A percentile compares a stretch with the other conserved stretches of the same genome.
Conservation (phyloP, 345 rosid genomes). For the Corchorus olitorius region DNA sequence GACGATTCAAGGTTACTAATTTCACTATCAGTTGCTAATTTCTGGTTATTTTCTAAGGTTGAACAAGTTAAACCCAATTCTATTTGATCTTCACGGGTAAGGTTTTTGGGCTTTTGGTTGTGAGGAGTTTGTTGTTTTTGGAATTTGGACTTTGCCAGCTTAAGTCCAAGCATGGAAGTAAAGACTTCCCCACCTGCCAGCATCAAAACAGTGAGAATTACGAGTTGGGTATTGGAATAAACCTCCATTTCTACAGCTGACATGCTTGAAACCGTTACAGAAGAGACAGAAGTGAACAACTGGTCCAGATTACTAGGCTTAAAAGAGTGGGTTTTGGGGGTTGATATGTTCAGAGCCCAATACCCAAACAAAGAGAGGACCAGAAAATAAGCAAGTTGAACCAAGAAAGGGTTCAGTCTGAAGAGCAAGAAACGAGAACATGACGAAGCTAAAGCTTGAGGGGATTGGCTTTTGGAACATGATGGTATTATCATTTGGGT, state of each 20-base stretch:
- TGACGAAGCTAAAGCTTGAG: not conserved
- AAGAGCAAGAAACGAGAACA: conserved; percentile 7
- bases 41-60: not conserved
- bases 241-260: conserved; percentile 80
- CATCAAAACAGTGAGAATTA: conserved; percentile 55
- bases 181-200: conserved; percentile 65
- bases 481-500: not conserved
- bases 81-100: not conserved
- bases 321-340: conserved; percentile 38
- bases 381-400: conserved; percentile 44
- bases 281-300: conserved; percentile 79
- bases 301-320: conserved; percentile 46
- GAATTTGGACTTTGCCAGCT: not conserved
- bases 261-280: conserved; percentile 71
- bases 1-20: not conserved
- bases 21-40: not conserved
- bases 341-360: conserved; percentile 35
- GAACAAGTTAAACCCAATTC: conserved; percentile 9
- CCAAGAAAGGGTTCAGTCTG: conserved; percentile 32
- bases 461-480: not conserved
- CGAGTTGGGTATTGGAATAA: conserved; percentile 66
- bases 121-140: not conserved
- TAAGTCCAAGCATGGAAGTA: conserved; percentile 51
- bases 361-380: conserved; percentile 41
- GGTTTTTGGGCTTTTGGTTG: too few species aligned